Evolutionary conservation across 163 green algal genomes (phyloP).

Genomic region (Prototheca wickerhamii): DNA sequence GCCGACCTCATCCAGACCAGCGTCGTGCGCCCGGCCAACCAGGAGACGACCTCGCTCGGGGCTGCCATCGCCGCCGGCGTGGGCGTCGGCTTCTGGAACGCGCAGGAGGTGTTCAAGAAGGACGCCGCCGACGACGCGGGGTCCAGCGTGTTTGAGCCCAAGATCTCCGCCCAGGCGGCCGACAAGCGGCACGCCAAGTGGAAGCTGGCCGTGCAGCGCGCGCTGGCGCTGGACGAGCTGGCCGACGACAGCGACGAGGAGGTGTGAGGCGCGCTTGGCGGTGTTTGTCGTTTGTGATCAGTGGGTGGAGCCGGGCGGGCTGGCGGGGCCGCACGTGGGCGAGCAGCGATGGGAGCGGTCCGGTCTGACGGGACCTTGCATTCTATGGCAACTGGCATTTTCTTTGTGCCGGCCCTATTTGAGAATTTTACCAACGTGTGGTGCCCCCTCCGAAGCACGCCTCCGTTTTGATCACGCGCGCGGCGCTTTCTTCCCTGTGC

Average conservation of each 20-base stretch:
- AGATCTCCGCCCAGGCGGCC: constrained; percentile 18
- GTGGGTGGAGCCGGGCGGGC: too few species aligned
- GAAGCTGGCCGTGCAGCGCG: constrained; percentile 55
- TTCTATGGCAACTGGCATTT: too few species aligned
- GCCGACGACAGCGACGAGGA: constrained; percentile 11
- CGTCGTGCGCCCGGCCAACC: constrained; percentile 69
- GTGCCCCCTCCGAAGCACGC: too few species aligned
- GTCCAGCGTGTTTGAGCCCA: constrained; percentile 16
- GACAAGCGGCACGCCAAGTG: constrained; percentile 39
- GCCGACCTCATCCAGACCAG: constrained; percentile 64
- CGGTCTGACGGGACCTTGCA: too few species aligned
- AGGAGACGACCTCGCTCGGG: constrained; percentile 86
- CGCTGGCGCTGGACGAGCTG: constrained; percentile 54
- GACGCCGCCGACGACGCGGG: constrained; percentile 8
- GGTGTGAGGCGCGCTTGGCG: too few species aligned
- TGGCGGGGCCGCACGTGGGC: neutral
- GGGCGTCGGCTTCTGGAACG: constrained; percentile 65
- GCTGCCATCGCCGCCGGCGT: constrained; percentile 87
- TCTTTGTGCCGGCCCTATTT: too few species aligned
- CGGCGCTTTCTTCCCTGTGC: too few species aligned
- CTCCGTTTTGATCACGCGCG: too few species aligned
- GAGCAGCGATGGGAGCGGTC: too few species aligned
- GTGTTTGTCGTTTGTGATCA: too few species aligned
- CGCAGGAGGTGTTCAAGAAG: constrained; percentile 43
- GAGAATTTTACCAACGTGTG: too few species aligned